These are phyloP conservation scores for Xylariaceae sp. DNA, from an alignment of 2,329 filamentous ascomycete genomes.

Conservation along the genomic window DNA sequence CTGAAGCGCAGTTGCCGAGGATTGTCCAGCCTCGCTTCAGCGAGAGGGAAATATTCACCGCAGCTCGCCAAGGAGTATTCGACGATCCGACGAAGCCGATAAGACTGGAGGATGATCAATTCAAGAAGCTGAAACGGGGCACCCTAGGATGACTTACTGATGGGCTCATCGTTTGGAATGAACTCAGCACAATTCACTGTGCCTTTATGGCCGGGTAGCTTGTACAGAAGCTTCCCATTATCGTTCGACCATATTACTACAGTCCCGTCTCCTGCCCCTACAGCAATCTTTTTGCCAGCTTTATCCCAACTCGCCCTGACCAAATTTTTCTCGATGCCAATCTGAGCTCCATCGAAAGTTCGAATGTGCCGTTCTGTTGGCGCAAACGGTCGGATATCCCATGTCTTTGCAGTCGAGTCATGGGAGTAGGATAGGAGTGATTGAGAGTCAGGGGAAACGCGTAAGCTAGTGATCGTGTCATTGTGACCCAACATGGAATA, in stretches of 20 bases:
- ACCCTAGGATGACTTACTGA: slow-evolving; percentile 60
- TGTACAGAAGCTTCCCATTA: slow-evolving; percentile 87
- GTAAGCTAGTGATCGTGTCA: slow-evolving; percentile 85
- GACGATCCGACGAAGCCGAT: slow-evolving; percentile 85
- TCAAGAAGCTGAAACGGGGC: neutral
- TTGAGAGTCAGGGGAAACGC: slow-evolving; percentile 90
- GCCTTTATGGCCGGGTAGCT: slow-evolving; percentile 91
- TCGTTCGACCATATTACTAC: slow-evolving; percentile 87
- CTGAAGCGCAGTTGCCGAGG: neutral
- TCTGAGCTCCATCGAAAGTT: slow-evolving; percentile 87
- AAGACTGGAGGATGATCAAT: slow-evolving; percentile 55
- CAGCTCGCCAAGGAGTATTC: slow-evolving; percentile 77
- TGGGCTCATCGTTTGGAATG: slow-evolving; percentile 75
- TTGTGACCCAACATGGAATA: slow-evolving; percentile 87
- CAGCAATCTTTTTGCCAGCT: slow-evolving; percentile 79
- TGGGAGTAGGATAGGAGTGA: slow-evolving; percentile 87
- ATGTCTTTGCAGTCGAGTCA: slow-evolving; percentile 89
- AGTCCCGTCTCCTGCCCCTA: slow-evolving; percentile 84
- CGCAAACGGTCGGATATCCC: slow-evolving; percentile 94
- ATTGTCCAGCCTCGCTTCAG: neutral
- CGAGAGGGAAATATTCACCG: slow-evolving; percentile 43
- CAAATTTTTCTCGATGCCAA: slow-evolving; percentile 86
- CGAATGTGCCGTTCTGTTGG: slow-evolving; percentile 78
- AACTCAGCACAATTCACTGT: slow-evolving; percentile 94
- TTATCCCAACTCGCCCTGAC: slow-evolving; percentile 86